These are phyloP conservation scores for Oxyria digyna DNA, from an alignment of 148 eudicot species.

Conservation along the genomic window DNA sequence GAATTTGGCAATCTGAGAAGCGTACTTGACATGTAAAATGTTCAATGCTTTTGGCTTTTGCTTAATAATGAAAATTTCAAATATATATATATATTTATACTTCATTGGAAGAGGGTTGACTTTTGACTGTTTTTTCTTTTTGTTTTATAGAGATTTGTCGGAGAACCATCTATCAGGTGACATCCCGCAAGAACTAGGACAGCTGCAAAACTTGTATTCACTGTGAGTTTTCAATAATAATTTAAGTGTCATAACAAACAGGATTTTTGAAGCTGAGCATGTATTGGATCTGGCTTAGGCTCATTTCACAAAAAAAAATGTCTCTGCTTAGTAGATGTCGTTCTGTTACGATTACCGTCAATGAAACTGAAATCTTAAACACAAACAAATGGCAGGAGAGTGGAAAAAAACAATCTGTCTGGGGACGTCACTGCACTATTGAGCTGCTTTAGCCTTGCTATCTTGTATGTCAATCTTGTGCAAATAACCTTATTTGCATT, in stretches of 20 bases:
- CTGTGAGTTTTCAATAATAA: conserved; percentile 42
- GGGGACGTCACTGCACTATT: conserved; percentile 63
- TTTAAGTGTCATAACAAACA: background rate
- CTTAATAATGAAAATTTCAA: background rate
- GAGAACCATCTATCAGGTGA: conserved; percentile 61
- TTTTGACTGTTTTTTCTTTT: background rate
- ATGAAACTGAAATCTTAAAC: background rate
- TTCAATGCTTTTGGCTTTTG: background rate
- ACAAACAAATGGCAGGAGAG: conserved; percentile 39
- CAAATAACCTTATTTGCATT: background rate
- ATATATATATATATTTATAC: background rate
- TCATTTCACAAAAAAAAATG: background rate
- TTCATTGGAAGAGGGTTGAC: background rate
- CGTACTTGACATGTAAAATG: conserved; percentile 60
- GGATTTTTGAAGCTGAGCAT: background rate
- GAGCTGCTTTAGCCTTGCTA: conserved; percentile 64
- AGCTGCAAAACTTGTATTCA: conserved; percentile 65
- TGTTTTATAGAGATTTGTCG: conserved; percentile 65
- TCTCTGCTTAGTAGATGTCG: background rate
- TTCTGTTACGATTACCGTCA: background rate
- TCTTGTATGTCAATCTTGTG: conserved; percentile 38
- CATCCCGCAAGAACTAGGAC: conserved; percentile 77
- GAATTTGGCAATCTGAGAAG: conserved; percentile 95
- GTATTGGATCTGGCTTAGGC: background rate
- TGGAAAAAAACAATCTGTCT: conserved; percentile 78